Percentiles rank a stretch among this genome's conserved stretches.
Evolutionary conservation across 139 green algal species (phyloP).

Genomic region (Coelastrella sp.): DNA sequence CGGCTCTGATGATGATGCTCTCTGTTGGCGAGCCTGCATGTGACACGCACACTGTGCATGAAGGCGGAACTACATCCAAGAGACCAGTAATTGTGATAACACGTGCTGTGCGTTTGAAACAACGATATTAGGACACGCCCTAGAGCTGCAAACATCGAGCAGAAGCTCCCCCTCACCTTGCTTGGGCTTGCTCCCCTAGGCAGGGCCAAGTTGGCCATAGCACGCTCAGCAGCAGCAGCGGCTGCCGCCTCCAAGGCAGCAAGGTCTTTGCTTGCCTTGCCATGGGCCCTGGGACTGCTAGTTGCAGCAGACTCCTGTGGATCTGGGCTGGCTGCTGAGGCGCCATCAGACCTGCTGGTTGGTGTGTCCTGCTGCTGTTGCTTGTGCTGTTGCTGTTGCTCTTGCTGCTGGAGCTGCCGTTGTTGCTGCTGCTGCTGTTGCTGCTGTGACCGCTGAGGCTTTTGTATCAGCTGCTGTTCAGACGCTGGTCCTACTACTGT

Average conservation of each 20-base stretch:
- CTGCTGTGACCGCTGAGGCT: neutral
- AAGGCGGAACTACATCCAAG: no score
- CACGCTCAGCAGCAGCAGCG: neutral
- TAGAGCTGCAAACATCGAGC: neutral
- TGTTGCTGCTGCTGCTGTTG: conserved; percentile 25
- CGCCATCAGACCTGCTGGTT: neutral
- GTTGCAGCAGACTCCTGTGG: neutral
- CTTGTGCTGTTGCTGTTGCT: conserved; percentile 14
- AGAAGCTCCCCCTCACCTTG: neutral
- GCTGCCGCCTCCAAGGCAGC: neutral
- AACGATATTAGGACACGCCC: neutral
- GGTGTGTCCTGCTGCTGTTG: neutral
- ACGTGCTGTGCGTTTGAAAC: neutral
- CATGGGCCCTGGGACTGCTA: neutral
- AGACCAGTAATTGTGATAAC: no score
- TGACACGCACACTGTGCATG: no score
- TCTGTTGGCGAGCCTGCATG: no score
- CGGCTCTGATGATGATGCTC: no score
- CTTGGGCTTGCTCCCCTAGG: neutral
- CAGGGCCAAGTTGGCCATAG: neutral
- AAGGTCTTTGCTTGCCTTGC: neutral
- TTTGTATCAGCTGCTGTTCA: neutral
- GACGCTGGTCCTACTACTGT: conserved; percentile 1
- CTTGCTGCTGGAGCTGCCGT: neutral
- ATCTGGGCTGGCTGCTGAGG: neutral